Percentiles rank a stretch among this genome's conserved stretches.
phyloP scores from a whole-genome alignment of 331 rosid genomes.

The Pyracantha coccinea region DNA sequence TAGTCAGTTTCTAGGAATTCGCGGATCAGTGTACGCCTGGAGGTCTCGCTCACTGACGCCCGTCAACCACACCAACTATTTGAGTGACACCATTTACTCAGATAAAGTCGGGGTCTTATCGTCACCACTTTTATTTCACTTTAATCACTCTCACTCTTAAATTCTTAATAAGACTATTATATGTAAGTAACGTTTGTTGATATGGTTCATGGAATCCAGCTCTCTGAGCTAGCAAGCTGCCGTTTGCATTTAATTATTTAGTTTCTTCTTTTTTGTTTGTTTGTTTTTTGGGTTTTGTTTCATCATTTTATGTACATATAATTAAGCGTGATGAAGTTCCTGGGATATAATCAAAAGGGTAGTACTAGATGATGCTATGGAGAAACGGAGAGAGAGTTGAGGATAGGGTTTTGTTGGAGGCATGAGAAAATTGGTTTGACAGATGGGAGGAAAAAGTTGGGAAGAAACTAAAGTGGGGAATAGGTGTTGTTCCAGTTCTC shows the following conservation, averaged over 20 bases:
- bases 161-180: neutral
- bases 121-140: neutral
- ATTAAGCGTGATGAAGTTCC: neutral
- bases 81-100: neutral
- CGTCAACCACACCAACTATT: conserved; percentile 3
- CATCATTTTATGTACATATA: neutral
- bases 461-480: neutral
- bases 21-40: neutral
- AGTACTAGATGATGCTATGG: neutral
- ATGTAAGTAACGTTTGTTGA: neutral
- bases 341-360: neutral
- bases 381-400: neutral
- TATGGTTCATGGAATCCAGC: neutral
- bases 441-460: neutral
- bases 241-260: neutral
- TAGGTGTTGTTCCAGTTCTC: neutral
- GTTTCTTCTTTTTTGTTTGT: neutral
- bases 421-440: too few species aligned
- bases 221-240: neutral
- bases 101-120: neutral
- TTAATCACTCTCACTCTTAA: neutral
- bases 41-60: conserved; percentile 4
- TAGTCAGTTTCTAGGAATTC: neutral
- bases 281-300: neutral
- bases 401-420: neutral